Percentiles rank a stretch among this genome's conserved stretches.
Evolutionary conservation across 495 filamentous ascomycete species (phyloP).

Genomic region (Xylaria longipes): DNA sequence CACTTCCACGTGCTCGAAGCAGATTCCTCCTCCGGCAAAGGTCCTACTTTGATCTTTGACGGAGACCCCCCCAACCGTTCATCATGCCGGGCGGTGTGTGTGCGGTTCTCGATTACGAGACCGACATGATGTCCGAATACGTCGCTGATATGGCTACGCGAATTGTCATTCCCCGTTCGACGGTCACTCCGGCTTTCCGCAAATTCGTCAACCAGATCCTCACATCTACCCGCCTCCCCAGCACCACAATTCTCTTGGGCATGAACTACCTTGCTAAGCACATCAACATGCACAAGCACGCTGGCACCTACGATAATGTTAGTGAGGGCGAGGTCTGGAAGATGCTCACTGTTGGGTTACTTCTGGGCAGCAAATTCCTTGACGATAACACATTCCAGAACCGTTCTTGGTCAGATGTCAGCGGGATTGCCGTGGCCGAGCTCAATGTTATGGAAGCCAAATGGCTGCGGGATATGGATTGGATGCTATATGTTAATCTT

Average conservation of each 20-base stretch:
- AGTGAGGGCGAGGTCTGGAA: conserved; percentile 82
- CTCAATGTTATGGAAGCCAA: conserved; percentile 90
- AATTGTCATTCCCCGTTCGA: conserved; percentile 72
- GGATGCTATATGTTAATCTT: conserved; percentile 88
- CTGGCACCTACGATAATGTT: conserved; percentile 57
- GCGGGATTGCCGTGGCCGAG: conserved; percentile 84
- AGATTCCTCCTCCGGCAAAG: conserved; percentile 41
- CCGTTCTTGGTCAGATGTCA: conserved; percentile 98
- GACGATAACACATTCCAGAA: conserved; percentile 99
- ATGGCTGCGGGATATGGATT: conserved; percentile 86
- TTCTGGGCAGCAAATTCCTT: conserved; percentile 96
- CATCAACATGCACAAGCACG: conserved; percentile 72
- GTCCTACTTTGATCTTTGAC: conserved; percentile 37
- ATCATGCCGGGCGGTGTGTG: conserved; percentile 84
- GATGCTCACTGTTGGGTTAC: conserved; percentile 84
- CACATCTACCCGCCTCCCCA: conserved; percentile 91
- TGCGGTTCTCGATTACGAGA: conserved; percentile 96
- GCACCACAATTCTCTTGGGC: conserved; percentile 91
- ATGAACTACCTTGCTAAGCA: conserved; percentile 88
- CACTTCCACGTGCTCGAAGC: conserved; percentile 51
- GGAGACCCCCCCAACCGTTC: conserved; percentile 34
- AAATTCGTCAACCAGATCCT: conserved; percentile 96
- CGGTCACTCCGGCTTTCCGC: conserved; percentile 78
- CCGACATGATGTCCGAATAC: conserved; percentile 98
- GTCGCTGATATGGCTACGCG: conserved; percentile 90